These are phyloP conservation scores for Chlorella sp. DNA, from an alignment of 139 green algal genomes.

Conservation along the genomic window DNA sequence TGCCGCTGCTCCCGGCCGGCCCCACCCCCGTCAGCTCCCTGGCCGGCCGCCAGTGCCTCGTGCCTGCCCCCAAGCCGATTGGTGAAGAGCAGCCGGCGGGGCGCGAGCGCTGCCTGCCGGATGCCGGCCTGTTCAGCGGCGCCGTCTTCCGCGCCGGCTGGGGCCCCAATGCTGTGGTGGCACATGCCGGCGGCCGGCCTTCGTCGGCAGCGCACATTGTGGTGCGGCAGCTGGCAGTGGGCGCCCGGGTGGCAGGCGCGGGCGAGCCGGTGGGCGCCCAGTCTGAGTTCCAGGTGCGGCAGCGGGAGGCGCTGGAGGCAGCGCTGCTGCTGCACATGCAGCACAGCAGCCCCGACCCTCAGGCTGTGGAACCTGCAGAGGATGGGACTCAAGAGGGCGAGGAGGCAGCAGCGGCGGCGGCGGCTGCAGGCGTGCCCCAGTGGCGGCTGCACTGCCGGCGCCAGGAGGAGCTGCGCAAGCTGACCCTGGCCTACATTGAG, in stretches of 20 bases:
- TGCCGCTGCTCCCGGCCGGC: neutral
- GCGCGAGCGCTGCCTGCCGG: conserved; percentile 42
- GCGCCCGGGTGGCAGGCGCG: conserved; percentile 17
- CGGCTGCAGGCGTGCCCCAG: conserved; percentile 17
- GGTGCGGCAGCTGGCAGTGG: conserved; percentile 20
- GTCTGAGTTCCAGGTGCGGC: conserved; percentile 5
- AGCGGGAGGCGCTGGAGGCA: conserved; percentile 37
- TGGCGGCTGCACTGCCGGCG: conserved; percentile 50
- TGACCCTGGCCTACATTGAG: conserved; percentile 31
- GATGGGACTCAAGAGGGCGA: neutral
- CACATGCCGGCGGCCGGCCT: conserved; percentile 22
- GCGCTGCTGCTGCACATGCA: conserved; percentile 52
- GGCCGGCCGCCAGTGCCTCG: conserved; percentile 13
- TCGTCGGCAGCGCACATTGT: conserved; percentile 26
- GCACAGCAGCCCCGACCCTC: conserved; percentile 37
- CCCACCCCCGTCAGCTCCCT: neutral
- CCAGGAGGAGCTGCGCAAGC: conserved; percentile 30
- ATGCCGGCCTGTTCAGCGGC: conserved; percentile 74
- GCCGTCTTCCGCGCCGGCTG: conserved; percentile 77
- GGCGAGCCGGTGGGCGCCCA: neutral
- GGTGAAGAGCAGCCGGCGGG: neutral
- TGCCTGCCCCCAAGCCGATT: neutral
- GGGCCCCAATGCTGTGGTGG: conserved; percentile 70
- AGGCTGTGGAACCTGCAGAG: neutral
- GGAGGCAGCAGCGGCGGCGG: neutral